phyloP scores from a whole-genome alignment of 371 early-diverging fungal genomes.

The Saksenaea vasiformis region DNA sequence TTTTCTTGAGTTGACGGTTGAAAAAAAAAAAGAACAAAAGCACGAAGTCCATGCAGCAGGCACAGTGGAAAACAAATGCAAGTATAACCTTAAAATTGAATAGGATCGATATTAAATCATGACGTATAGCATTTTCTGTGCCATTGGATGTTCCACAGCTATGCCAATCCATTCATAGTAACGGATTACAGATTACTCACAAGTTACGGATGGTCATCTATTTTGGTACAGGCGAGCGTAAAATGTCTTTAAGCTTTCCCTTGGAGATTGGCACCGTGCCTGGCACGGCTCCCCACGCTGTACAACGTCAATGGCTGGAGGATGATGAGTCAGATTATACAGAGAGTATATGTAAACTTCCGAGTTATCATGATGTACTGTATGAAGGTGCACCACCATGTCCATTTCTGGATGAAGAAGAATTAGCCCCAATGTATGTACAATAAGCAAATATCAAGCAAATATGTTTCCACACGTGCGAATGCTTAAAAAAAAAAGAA shows the following conservation, averaged over 20 bases:
- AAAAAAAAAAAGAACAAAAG: conserved; percentile 3
- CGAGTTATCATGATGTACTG: conserved; percentile 21
- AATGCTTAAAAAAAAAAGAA: neutral
- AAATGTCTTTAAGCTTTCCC: conserved; percentile 24
- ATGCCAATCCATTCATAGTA: conserved; percentile 15
- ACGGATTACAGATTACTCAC: conserved; percentile 14
- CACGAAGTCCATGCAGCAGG: conserved; percentile 2
- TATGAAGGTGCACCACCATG: conserved; percentile 25
- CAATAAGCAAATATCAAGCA: neutral
- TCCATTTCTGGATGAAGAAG: conserved; percentile 22
- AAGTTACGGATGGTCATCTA: conserved; percentile 16
- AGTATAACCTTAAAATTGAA: neutral
- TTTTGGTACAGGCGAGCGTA: conserved; percentile 13
- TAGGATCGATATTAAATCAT: neutral
- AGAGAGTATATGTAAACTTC: conserved; percentile 10
- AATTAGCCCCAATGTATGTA: neutral
- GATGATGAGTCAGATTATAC: neutral
- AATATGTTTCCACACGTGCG: neutral
- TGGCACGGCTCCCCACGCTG: neutral
- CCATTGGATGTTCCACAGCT: conserved; percentile 8
- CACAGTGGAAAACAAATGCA: neutral
- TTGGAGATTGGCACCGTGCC: conserved; percentile 17
- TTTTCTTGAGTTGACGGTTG: neutral
- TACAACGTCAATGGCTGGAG: neutral
- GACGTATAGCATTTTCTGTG: conserved; percentile 1